A percentile compares a stretch with the other conserved stretches of the same genome.
phyloP scores from a whole-genome alignment of 148 eudicot species.

The Rhododendron ferrugineum region DNA sequence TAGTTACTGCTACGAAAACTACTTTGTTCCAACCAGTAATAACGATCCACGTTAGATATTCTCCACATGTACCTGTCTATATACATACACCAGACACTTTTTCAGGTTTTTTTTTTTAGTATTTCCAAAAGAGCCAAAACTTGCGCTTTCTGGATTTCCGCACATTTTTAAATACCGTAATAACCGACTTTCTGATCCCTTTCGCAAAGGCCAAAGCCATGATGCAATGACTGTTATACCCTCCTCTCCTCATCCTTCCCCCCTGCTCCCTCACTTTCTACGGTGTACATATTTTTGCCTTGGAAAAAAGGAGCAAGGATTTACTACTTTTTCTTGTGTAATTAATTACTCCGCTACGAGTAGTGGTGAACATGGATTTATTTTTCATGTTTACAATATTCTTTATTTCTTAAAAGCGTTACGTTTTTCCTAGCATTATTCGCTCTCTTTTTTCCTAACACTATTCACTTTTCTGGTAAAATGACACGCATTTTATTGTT shows the following conservation, averaged over 20 bases:
- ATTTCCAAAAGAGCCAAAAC: neutral
- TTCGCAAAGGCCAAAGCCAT: neutral
- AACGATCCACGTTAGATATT: neutral
- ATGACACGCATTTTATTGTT: neutral
- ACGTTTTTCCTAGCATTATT: neutral
- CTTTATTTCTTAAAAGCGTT: neutral
- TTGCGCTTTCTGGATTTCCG: neutral
- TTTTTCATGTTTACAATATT: neutral
- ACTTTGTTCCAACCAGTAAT: neutral
- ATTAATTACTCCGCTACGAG: no score
- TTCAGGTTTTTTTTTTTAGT: neutral
- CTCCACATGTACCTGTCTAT: neutral
- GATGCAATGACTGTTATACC: conserved; percentile 3
- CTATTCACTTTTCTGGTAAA: no score
- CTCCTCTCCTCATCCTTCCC: neutral
- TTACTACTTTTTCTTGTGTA: no score
- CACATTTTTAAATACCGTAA: neutral
- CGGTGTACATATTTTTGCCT: neutral
- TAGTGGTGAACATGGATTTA: neutral
- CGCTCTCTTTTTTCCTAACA: neutral
- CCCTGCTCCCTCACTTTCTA: neutral
- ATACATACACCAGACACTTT: neutral
- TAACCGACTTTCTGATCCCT: conserved; percentile 2
- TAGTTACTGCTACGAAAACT: neutral
- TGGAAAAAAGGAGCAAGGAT: neutral